phyloP scores from a whole-genome alignment of 441 rosid genomes.

The Adansonia grandidieri region DNA sequence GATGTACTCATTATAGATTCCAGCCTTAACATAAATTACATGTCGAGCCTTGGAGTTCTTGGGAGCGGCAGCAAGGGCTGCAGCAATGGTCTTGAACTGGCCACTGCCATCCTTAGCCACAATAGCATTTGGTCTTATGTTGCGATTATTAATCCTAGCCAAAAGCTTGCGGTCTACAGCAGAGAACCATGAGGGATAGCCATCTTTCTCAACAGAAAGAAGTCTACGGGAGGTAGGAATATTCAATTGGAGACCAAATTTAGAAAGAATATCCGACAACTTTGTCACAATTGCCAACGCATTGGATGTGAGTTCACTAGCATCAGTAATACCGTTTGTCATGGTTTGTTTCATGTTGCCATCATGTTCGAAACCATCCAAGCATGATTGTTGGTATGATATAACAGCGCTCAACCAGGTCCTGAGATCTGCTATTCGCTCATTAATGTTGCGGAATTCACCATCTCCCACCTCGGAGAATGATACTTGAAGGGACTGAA shows the following conservation, averaged over 20 bases:
- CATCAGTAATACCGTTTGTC: slow-evolving; percentile 36
- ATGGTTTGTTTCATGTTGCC: slow-evolving; percentile 34
- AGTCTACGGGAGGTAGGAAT: slow-evolving; percentile 30
- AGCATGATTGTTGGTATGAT: slow-evolving; percentile 64
- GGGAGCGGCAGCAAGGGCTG: slow-evolving; percentile 42
- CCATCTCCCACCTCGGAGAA: slow-evolving; percentile 39
- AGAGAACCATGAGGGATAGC: slow-evolving; percentile 45
- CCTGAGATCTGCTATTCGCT: slow-evolving; percentile 50
- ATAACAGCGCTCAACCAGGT: slow-evolving; percentile 69
- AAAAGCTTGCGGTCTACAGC: slow-evolving; percentile 37
- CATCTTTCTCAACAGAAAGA: slow-evolving; percentile 17
- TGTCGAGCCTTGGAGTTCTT: slow-evolving; percentile 31
- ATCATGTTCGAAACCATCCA: slow-evolving; percentile 58
- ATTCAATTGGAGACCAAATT: slow-evolving; percentile 42
- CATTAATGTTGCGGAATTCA: slow-evolving; percentile 37
- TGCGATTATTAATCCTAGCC: slow-evolving; percentile 25
- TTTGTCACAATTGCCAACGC: slow-evolving; percentile 53
- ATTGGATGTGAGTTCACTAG: slow-evolving; percentile 58
- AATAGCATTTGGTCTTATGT: slow-evolving; percentile 33
- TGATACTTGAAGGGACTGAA: slow-evolving; percentile 50
- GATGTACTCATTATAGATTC: slow-evolving; percentile 39
- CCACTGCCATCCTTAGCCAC: slow-evolving; percentile 54
- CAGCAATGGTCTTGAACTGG: slow-evolving; percentile 39
- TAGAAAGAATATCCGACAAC: slow-evolving; percentile 42
- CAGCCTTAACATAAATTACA: slow-evolving; percentile 45